These are phyloP conservation scores for Funneliformis geosporum DNA, from an alignment of 192 early-diverging fungal species.

Conservation along the genomic window DNA sequence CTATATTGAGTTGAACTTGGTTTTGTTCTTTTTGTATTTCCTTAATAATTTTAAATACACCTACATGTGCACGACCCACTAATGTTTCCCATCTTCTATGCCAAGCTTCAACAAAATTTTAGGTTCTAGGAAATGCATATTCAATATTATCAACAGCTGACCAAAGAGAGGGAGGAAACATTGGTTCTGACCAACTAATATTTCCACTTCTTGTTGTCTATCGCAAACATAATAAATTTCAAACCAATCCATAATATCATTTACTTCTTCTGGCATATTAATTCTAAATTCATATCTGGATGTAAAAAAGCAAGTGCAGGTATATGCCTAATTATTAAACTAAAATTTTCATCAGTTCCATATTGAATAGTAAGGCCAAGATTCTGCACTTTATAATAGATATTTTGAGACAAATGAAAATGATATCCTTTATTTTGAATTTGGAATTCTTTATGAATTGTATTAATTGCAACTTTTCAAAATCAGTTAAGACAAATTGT, in stretches of 20 bases:
- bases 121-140: too few relatives aligned
- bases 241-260: neutral
- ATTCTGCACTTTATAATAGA: neutral
- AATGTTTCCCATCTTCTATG: neutral
- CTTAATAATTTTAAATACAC: neutral
- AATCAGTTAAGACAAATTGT: neutral
- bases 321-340: neutral
- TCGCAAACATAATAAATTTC: neutral
- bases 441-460: neutral
- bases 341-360: neutral
- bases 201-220: neutral
- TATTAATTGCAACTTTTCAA: neutral
- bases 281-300: neutral
- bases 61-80: neutral
- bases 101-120: too few relatives aligned
- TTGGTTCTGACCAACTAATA: neutral
- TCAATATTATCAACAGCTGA: neutral
- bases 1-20: too few relatives aligned
- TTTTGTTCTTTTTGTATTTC: neutral
- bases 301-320: neutral
- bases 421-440: neutral
- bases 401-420: too few relatives aligned
- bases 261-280: neutral
- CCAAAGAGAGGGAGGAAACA: neutral
- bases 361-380: neutral